These are phyloP conservation scores for Lentinula novae-zelandiae DNA, from an alignment of 1,284 basidiomycete genomes.

Conservation along the genomic window DNA sequence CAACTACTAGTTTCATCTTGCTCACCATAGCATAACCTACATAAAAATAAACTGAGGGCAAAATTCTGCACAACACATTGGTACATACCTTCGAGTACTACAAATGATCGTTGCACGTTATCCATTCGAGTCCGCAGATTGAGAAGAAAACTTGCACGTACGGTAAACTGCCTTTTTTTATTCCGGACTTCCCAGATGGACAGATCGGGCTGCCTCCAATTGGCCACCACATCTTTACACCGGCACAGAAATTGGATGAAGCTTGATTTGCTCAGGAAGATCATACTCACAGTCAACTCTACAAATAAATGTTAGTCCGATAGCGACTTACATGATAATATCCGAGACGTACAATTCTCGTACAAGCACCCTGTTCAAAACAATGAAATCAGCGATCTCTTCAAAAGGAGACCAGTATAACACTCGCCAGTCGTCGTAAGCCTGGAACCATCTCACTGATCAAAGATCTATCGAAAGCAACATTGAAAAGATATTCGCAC, in stretches of 20 bases:
- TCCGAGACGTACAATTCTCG: constrained; percentile 64
- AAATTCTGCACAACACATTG: too few relatives aligned
- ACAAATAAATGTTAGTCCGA: constrained; percentile 4
- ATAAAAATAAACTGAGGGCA: neutral
- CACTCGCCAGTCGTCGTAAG: constrained; percentile 36
- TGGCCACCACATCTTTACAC: constrained; percentile 71
- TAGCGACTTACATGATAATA: neutral
- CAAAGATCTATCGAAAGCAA: constrained; percentile 16
- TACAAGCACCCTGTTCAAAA: constrained; percentile 57
- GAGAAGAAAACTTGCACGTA: constrained; percentile 29
- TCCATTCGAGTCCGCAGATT: neutral
- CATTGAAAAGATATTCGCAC: constrained; percentile 22
- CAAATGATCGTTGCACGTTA: constrained; percentile 1
- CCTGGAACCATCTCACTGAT: neutral
- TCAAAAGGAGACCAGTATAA: neutral
- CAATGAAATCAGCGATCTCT: neutral
- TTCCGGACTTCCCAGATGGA: constrained; percentile 72
- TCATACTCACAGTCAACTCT: constrained; percentile 64
- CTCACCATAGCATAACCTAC: constrained; percentile 84
- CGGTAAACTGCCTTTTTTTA: constrained; percentile 79
- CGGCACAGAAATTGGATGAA: constrained; percentile 29
- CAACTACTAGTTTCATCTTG: neutral
- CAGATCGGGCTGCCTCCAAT: constrained; percentile 69
- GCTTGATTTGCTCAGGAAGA: neutral
- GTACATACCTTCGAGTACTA: constrained; percentile 77